These are phyloP conservation scores for Edaphochlamys debaryana DNA, from an alignment of 139 green algal species.

Conservation along the genomic window DNA sequence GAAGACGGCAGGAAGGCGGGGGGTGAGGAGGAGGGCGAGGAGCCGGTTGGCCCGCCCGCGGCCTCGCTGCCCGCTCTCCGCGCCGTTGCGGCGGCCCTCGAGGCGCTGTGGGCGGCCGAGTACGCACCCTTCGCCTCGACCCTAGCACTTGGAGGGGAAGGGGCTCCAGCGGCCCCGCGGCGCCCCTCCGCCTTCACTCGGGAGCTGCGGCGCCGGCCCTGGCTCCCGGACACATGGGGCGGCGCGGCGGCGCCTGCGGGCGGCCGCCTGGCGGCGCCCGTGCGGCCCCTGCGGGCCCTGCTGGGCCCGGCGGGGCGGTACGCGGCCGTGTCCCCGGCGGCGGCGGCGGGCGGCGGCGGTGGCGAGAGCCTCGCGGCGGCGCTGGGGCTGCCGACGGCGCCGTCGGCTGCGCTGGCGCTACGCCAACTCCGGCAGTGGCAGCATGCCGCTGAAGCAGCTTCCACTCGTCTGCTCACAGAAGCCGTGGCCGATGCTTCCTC, in stretches of 20 bases:
- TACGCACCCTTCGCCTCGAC: background rate
- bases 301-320: conserved; percentile 2
- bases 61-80: background rate
- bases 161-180: background rate
- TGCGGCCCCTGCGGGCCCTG: background rate
- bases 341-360: background rate
- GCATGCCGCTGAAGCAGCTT: too few relatives aligned
- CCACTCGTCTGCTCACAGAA: too few relatives aligned
- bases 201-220: background rate
- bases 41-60: background rate
- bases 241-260: background rate
- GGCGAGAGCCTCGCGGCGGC: background rate
- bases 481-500: too few relatives aligned
- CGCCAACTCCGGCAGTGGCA: conserved; percentile 14
- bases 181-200: background rate
- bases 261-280: background rate
- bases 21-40: too few relatives aligned
- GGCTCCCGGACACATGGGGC: conserved; percentile 30
- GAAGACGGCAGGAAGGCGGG: too few relatives aligned
- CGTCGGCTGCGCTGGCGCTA: background rate
- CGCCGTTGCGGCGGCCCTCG: background rate
- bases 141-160: background rate
- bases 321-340: background rate
- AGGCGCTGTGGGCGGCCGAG: conserved; percentile 1
- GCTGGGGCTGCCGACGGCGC: background rate